phyloP scores from a whole-genome alignment of 2,329 filamentous ascomycete genomes.

The Apiospora phragmitis region DNA sequence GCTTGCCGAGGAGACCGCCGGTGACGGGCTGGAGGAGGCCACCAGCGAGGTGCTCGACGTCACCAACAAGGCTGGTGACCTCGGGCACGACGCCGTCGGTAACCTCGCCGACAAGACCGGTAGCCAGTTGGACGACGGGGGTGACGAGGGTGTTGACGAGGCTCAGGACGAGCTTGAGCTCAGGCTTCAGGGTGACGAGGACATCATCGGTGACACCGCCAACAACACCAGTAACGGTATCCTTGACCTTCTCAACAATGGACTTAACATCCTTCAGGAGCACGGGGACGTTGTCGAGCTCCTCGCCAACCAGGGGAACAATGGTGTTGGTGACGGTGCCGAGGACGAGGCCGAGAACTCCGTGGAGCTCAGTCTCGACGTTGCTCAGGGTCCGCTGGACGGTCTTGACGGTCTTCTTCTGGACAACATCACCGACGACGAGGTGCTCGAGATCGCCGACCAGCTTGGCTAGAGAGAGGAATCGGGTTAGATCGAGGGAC shows the following conservation, averaged over 20 bases:
- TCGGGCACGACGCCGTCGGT: conserved; percentile 21
- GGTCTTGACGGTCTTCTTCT: conserved; percentile 12
- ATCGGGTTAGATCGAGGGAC: conserved; percentile 15
- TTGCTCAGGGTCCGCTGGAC: conserved; percentile 25
- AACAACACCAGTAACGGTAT: conserved; percentile 20
- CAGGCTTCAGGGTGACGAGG: conserved; percentile 24
- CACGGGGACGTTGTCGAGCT: conserved; percentile 24
- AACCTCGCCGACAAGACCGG: conserved; percentile 19
- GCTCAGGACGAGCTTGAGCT: conserved; percentile 27
- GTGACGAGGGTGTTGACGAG: conserved; percentile 24
- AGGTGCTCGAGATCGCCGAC: conserved; percentile 6
- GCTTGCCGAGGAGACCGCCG: conserved; percentile 13
- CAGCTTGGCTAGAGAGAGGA: conserved; percentile 14
- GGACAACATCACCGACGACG: neutral
- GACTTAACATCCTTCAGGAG: conserved; percentile 23
- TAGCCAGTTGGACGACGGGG: conserved; percentile 25
- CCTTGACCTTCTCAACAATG: conserved; percentile 25
- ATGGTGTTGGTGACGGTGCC: conserved; percentile 22
- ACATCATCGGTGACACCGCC: conserved; percentile 22
- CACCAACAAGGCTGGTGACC: conserved; percentile 21
- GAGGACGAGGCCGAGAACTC: conserved; percentile 19
- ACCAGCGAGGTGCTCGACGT: conserved; percentile 19
- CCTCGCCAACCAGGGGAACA: conserved; percentile 21
- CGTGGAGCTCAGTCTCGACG: conserved; percentile 23
- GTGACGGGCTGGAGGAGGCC: conserved; percentile 20